Evolutionary conservation across 371 early-diverging fungal species (phyloP).

Genomic region (Polyrhizophydium stewartii): DNA sequence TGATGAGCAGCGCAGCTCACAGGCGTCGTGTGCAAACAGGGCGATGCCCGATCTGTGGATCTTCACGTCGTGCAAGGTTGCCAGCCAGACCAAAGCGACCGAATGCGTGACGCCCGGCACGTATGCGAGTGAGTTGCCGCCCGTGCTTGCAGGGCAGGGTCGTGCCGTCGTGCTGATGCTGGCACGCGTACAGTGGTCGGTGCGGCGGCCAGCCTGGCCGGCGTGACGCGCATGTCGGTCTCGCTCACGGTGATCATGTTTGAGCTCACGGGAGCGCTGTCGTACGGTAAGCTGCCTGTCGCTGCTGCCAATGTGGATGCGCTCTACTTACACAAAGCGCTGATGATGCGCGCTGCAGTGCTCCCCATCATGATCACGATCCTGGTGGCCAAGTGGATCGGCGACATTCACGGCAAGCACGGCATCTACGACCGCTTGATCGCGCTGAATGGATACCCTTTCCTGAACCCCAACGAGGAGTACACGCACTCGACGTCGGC

Average conservation of each 20-base stretch:
- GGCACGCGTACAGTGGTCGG: constrained; percentile 61
- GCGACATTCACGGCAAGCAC: constrained; percentile 73
- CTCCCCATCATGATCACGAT: constrained; percentile 90
- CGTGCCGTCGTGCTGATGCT: neutral
- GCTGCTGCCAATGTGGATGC: neutral
- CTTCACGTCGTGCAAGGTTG: constrained; percentile 33
- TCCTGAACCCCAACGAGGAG: constrained; percentile 73
- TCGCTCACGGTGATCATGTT: constrained; percentile 95
- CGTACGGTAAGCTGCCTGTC: constrained; percentile 49
- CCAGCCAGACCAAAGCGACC: constrained; percentile 1
- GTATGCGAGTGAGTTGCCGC: constrained; percentile 60
- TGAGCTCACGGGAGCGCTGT: constrained; percentile 89
- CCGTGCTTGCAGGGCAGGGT: neutral
- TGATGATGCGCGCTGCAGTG: constrained; percentile 41
- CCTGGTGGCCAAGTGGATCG: constrained; percentile 93
- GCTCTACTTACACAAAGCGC: neutral
- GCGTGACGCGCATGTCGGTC: constrained; percentile 93
- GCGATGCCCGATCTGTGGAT: constrained; percentile 24
- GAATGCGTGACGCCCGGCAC: constrained; percentile 89
- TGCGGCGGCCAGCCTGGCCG: constrained; percentile 89
- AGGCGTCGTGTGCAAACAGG: neutral
- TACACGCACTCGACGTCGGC: constrained; percentile 62
- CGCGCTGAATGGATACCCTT: constrained; percentile 83
- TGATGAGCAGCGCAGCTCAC: neutral
- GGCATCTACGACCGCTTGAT: constrained; percentile 86